Conservation (phyloP, 2,329 filamentous ascomycete genomes). For the Rhynchosporium agropyri region DNA sequence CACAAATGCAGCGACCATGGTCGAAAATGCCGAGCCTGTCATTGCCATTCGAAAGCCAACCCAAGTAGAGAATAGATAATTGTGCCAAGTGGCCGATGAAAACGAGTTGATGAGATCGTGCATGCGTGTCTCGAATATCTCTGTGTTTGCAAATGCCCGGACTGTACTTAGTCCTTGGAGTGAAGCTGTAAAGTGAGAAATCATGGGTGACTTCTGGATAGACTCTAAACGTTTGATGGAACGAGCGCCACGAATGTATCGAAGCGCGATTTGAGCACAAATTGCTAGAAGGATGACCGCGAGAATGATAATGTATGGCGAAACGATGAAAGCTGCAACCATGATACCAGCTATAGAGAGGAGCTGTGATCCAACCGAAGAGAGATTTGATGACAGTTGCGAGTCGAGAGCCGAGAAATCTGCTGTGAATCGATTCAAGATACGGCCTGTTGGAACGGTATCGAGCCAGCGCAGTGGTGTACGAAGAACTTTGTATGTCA, state of each 20-base stretch:
- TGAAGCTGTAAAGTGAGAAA: constrained; percentile 68
- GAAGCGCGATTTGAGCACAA: constrained; percentile 22
- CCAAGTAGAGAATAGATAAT: constrained; percentile 61
- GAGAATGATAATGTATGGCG: constrained; percentile 65
- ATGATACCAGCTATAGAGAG: constrained; percentile 68
- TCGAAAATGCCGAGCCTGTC: constrained; percentile 68
- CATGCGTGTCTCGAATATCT: constrained; percentile 68
- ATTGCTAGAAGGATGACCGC: constrained; percentile 57
- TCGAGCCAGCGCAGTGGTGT: constrained; percentile 77
- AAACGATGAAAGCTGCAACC: constrained; percentile 68
- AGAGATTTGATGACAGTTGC: constrained; percentile 64
- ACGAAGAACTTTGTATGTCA: constrained; percentile 67
- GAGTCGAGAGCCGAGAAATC: constrained; percentile 77
- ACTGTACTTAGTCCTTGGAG: constrained; percentile 74
- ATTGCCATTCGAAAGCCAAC: constrained; percentile 70
- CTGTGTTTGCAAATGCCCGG: constrained; percentile 69
- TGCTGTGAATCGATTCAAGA: constrained; percentile 76
- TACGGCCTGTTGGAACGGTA: constrained; percentile 74
- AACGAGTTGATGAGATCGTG: constrained; percentile 66
- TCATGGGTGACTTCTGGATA: constrained; percentile 74
- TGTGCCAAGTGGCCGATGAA: constrained; percentile 66
- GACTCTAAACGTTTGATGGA: constrained; percentile 77
- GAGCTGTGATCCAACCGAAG: constrained; percentile 57
- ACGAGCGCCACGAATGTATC: constrained; percentile 67
- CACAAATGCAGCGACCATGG: constrained; percentile 65